Percentiles rank a stretch among this genome's conserved stretches.
These are phyloP conservation scores for Oxytropis ochrocephala DNA, from an alignment of 306 rosid species.

Conservation along the genomic window DNA sequence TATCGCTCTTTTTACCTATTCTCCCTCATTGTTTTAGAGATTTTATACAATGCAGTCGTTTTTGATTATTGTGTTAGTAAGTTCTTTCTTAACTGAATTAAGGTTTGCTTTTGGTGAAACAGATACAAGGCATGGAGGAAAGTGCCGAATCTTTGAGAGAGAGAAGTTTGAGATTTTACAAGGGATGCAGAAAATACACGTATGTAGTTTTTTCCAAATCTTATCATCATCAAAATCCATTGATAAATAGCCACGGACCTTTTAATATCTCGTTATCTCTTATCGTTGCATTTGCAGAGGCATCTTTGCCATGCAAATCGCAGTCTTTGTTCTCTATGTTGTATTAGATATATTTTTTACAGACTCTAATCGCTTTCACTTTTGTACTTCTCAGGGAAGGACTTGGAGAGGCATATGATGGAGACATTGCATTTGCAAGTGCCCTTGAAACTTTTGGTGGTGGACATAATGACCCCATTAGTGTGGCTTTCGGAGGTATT, in stretches of 20 bases:
- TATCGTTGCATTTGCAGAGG: not conserved
- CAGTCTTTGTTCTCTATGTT: not conserved
- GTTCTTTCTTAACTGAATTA: constrained; percentile 14
- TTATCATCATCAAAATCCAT: not conserved
- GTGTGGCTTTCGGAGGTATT: constrained; percentile 98
- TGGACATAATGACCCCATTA: constrained; percentile 97
- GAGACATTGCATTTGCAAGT: constrained; percentile 98
- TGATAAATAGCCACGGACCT: constrained; percentile 2
- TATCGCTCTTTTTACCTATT: not conserved
- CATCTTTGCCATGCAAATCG: not conserved
- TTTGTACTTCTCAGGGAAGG: constrained; percentile 67
- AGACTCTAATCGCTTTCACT: constrained; percentile 26
- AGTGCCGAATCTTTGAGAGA: constrained; percentile 93
- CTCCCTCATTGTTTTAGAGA: not conserved
- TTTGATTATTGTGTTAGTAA: not conserved
- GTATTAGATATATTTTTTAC: constrained; percentile 1
- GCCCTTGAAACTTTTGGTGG: constrained; percentile 95
- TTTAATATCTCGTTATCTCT: not conserved
- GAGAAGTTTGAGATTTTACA: constrained; percentile 84
- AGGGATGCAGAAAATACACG: constrained; percentile 99
- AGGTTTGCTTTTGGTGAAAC: constrained; percentile 33
- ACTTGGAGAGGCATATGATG: constrained; percentile 98
- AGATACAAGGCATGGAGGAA: constrained; percentile 98
- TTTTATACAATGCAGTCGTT: not conserved
- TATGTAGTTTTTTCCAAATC: constrained; percentile 38